Percentiles rank a stretch among this genome's conserved stretches.
Conservation (phyloP, 495 filamentous ascomycete species). For the Neurospora hispaniola region DNA sequence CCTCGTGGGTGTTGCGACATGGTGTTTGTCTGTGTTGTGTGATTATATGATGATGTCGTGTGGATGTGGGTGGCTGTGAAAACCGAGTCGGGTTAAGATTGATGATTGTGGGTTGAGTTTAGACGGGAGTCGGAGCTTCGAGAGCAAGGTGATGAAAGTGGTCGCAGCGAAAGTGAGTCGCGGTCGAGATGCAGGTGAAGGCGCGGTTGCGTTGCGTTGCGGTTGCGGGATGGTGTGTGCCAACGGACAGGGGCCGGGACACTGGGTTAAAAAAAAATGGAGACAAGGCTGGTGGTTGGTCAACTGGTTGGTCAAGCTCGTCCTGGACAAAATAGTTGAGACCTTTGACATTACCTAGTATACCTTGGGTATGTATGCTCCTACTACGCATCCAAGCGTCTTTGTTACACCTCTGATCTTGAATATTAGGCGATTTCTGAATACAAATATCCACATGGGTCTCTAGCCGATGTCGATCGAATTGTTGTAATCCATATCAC, state of each 20-base stretch:
- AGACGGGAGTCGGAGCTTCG: not conserved
- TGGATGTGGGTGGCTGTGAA: not conserved
- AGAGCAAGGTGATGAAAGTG: not conserved
- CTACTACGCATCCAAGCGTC: no score
- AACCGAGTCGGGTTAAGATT: not conserved
- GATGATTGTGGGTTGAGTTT: not conserved
- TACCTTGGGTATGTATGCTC: no score
- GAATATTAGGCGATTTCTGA: no score
- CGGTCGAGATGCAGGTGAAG: not conserved
- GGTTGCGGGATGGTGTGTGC: not conserved
- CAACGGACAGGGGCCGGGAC: not conserved
- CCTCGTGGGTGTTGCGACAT: not conserved
- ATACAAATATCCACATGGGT: no score
- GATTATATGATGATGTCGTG: conserved; percentile 28
- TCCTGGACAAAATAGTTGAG: no score
- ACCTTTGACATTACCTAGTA: no score
- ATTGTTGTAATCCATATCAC: no score
- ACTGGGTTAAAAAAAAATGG: not conserved
- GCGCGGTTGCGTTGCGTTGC: not conserved
- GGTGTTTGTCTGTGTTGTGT: not conserved
- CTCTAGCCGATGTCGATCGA: no score
- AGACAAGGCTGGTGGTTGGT: not conserved
- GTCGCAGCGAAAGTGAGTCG: not conserved
- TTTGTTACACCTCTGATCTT: no score
- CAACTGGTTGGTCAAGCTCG: not conserved